Base-by-base conservation (phyloP, 371 early-diverging fungal genomes). In the Thermomucor indicae-seudaticae region DNA sequence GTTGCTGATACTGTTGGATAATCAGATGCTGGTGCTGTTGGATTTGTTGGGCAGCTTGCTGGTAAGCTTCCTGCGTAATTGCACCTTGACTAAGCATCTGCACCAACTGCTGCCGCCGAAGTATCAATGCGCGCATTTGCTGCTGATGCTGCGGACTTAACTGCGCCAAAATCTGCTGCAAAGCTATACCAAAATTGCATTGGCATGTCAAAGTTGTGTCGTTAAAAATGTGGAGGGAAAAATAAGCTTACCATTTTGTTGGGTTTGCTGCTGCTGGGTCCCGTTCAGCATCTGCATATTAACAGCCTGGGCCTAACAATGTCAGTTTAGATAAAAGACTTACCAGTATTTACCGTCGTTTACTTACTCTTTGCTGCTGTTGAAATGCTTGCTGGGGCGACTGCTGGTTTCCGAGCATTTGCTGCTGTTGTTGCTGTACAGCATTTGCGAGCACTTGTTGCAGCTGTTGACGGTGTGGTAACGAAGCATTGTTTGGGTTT, bases 101-200 rank as follows among this genome's bases (percentile, higher is more conserved):
- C 11, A 55, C 25, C 24, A 80, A 52, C n/a, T 73, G 73, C 16
- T 73, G 67, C 19, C 72, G 60, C 20, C 60, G 75, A 14, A 64
- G 29, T 10, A 67, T 49, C 5, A 71, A 30, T 2, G 49, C 17
- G 25, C 59, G 53, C 64, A 71, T 55, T 54, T 74, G 75, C 24
- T 63, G 65, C 28, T 71, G 72, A 29, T 71, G 75, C 23, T 74
- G 66, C 28, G 67, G 71, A 20, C 51, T 61, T 19, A 72, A 49
- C 30, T 70, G 66, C 23, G 66, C 64, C 47, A 63, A 43, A 31
- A 61, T 11, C 37, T 67, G 65, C 10, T 60, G 45, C 5, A 37
- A 5, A 3, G 58, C 54, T 22, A n/a, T n/a, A 58, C 46, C 11
- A 8, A 32, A 16, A 29, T 34, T 37, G 2, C 27, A 34, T 29